Percentiles rank a stretch among this genome's conserved stretches.
phyloP scores from a whole-genome alignment of 2,329 filamentous ascomycete genomes.

The Akanthomyces lecanii region DNA sequence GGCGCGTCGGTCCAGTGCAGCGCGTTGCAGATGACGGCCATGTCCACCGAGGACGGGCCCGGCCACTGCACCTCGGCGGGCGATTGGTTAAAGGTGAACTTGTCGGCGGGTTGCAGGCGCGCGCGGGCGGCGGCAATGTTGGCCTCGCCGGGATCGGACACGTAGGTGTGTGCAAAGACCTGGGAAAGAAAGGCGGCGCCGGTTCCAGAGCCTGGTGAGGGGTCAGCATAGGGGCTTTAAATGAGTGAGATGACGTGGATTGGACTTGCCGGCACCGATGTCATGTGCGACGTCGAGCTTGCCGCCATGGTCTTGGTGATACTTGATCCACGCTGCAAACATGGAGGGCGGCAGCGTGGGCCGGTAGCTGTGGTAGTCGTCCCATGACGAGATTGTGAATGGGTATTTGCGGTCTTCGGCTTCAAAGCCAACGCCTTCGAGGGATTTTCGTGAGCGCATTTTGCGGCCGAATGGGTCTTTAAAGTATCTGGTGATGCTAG shows the following conservation, averaged over 20 bases:
- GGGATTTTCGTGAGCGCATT: not conserved
- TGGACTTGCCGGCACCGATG: constrained; percentile 11
- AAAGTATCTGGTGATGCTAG: not conserved
- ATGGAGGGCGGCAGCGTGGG: constrained; percentile 14
- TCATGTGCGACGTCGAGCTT: constrained; percentile 11
- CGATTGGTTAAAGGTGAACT: constrained; percentile 2
- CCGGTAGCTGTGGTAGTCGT: constrained; percentile 9
- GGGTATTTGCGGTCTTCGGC: constrained; percentile 12
- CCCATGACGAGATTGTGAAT: constrained; percentile 15
- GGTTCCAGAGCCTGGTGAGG: constrained; percentile 1
- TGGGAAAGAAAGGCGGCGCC: constrained; percentile 12
- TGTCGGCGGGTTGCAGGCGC: constrained; percentile 1
- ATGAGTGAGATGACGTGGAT: not conserved
- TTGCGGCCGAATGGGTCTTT: constrained; percentile 1
- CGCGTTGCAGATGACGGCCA: constrained; percentile 16
- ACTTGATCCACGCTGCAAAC: constrained; percentile 15
- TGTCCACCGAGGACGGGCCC: not conserved
- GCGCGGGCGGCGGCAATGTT: constrained; percentile 11
- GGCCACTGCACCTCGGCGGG: constrained; percentile 12
- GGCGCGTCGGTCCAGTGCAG: constrained; percentile 15
- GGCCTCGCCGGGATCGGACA: constrained; percentile 16
- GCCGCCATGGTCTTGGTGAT: constrained; percentile 10
- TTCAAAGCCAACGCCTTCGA: constrained; percentile 3
- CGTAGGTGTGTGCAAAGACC: constrained; percentile 14
- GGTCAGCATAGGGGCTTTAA: not conserved